Base-by-base conservation (phyloP, 2,329 filamentous ascomycete species). In the Clarireedia paspali region DNA sequence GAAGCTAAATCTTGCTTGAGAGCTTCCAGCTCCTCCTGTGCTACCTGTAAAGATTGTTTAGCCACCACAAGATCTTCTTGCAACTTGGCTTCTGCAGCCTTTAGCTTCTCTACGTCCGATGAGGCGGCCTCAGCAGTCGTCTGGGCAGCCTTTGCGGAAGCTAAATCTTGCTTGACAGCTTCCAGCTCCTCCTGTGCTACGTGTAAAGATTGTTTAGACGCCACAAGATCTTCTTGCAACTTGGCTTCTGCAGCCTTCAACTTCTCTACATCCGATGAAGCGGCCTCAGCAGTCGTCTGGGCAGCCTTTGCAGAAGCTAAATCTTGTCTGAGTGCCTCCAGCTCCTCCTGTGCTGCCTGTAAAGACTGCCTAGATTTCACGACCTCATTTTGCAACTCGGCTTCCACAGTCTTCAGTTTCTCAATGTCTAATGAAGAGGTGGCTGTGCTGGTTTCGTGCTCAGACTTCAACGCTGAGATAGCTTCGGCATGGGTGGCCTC, bases 401-500 rank as follows among this genome's bases (percentile, higher is more conserved):
- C 67, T 42, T 76, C 70, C 26, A 67, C 55, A 30, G 62, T 60
- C 60, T 74, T 73, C 3, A 50, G 52, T 24, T 64, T 60, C 47
- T 65, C 65, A 27, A 61, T 45, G 44, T 63, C 61, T 6, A 58
- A 57, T 6, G 55, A 44, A 6, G 62, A 56, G 26, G 42, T 58
- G 14, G 57, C 57, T 49, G 62, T 49, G 62, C 78, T 76, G 14
- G 79, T 74, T 49, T 73, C 71, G 30, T 65, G 68, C 47, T 74
- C 70, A 45, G 74, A 71, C 70, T 75, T 77, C 46, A 84, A 69
- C 3, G 59, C 55, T 12, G 59, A 56, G 44, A 70, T 60, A 15
- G 57, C 57, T 60, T 79, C 72, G 2, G 76, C 75, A 60, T 84
- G 80, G 60, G 46, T 38, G 9, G 53, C 50, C 44, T 85, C 71